These are phyloP conservation scores for Penicillium atrosanguineum DNA, from an alignment of 495 filamentous ascomycete species.

Conservation along the genomic window DNA sequence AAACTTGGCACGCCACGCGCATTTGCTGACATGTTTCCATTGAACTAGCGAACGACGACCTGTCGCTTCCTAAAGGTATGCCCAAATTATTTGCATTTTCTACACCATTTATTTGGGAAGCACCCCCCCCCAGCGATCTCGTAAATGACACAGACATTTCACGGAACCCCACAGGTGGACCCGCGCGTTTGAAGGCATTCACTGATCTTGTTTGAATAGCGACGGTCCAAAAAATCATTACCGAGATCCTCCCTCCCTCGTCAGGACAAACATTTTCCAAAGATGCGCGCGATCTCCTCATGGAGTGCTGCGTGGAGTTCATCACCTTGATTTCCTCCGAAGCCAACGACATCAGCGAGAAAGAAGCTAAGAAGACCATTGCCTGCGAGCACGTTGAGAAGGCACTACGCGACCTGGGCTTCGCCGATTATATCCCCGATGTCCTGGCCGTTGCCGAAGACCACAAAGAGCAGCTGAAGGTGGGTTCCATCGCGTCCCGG, in stretches of 20 bases:
- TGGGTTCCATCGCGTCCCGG: constrained; percentile 32
- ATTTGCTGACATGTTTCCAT: constrained; percentile 21
- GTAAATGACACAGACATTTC: neutral
- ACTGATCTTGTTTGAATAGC: constrained; percentile 49
- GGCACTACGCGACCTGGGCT: constrained; percentile 85
- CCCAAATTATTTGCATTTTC: neutral
- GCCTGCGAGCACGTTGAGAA: constrained; percentile 94
- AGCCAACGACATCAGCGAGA: constrained; percentile 97
- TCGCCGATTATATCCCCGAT: constrained; percentile 82
- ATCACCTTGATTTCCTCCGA: constrained; percentile 96
- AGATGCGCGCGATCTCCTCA: constrained; percentile 90
- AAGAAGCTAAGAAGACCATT: constrained; percentile 98
- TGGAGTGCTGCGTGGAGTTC: constrained; percentile 99
- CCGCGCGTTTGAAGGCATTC: constrained; percentile 7
- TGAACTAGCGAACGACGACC: constrained; percentile 73
- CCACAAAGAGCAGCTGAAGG: constrained; percentile 90
- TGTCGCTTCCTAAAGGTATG: constrained; percentile 91
- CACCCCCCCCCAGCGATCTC: too few relatives aligned
- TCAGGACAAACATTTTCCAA: constrained; percentile 77
- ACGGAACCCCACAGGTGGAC: constrained; percentile 1
- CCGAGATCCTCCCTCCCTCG: constrained; percentile 78
- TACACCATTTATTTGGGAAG: neutral
- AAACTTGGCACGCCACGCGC: constrained; percentile 17
- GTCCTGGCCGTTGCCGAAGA: constrained; percentile 85
- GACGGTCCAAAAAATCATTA: constrained; percentile 96